Percentiles rank a stretch among this genome's conserved stretches.
Evolutionary conservation across 176 grass and related monocot genomes (phyloP).

Genomic region (Cenchrus purpureus): DNA sequence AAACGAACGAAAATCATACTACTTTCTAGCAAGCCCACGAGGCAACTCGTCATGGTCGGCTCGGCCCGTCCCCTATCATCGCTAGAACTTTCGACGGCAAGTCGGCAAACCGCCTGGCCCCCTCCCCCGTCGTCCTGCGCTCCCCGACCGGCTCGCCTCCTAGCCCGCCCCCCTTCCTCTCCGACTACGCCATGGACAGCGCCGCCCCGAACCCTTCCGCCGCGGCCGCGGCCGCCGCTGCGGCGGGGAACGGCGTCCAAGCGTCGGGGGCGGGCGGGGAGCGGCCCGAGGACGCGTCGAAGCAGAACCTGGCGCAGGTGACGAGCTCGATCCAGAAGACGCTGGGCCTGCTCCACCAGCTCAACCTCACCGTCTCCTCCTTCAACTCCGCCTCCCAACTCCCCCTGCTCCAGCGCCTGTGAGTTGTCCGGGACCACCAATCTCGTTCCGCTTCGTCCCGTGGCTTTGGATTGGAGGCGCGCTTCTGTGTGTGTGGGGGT

Average conservation of each 20-base stretch:
- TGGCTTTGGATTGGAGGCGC: background rate
- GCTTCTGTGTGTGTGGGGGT: background rate
- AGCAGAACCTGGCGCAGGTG: conserved; percentile 77
- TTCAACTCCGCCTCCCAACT: conserved; percentile 91
- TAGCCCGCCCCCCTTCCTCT: background rate
- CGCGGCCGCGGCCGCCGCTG: background rate
- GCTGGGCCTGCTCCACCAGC: conserved; percentile 89
- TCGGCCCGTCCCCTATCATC: background rate
- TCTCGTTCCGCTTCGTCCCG: background rate
- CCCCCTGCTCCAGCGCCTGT: conserved; percentile 85
- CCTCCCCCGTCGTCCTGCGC: background rate
- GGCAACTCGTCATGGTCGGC: background rate
- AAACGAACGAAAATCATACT: background rate
- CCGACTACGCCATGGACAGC: conserved; percentile 48
- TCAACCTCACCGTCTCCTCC: conserved; percentile 93
- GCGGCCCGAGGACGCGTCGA: conserved; percentile 57
- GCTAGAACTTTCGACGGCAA: conserved; percentile 4
- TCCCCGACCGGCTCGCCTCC: no score
- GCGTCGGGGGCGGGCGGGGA: conserved; percentile 25
- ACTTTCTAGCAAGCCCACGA: background rate
- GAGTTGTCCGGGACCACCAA: background rate
- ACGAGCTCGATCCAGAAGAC: conserved; percentile 89
- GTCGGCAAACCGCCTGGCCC: background rate
- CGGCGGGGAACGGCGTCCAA: conserved; percentile 49
- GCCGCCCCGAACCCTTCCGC: conserved; percentile 48